Conservation (phyloP, 208 protist species). For the Novymonas esmeraldas region DNA sequence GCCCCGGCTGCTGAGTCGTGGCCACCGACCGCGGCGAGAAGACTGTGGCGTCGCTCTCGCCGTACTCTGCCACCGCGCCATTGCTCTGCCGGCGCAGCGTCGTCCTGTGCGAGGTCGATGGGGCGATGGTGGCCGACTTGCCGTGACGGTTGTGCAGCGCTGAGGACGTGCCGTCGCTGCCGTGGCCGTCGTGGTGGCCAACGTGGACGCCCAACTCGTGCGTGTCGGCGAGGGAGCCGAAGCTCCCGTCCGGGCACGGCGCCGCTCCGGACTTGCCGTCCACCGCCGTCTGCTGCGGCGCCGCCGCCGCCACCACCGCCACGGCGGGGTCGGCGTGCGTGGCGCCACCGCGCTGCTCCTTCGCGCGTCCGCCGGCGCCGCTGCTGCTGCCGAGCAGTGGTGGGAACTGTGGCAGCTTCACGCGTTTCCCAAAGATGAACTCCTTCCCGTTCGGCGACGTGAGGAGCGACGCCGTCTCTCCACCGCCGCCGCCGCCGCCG, state of each 20-base stretch:
- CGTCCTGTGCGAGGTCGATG: neutral
- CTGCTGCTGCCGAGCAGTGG: conserved; percentile 4
- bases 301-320: too few species aligned
- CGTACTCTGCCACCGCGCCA: neutral
- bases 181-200: neutral
- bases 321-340: too few species aligned
- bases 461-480: conserved; percentile 13
- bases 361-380: neutral
- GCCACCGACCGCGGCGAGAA: neutral
- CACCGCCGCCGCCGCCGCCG: neutral
- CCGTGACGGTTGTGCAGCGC: neutral
- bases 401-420: conserved; percentile 16
- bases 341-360: neutral
- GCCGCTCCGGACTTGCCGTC: too few species aligned
- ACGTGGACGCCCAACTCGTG: neutral
- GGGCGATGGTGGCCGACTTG: neutral
- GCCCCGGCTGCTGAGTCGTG: neutral
- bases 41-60: neutral
- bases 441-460: conserved; percentile 1
- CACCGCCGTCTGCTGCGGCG: too few species aligned
- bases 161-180: neutral
- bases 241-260: too few species aligned
- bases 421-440: neutral
- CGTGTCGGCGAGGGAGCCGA: neutral
- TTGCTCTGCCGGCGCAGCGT: neutral